phyloP scores from a whole-genome alignment of 2,329 filamentous ascomycete species.

The Incumbomyces delicatus region DNA sequence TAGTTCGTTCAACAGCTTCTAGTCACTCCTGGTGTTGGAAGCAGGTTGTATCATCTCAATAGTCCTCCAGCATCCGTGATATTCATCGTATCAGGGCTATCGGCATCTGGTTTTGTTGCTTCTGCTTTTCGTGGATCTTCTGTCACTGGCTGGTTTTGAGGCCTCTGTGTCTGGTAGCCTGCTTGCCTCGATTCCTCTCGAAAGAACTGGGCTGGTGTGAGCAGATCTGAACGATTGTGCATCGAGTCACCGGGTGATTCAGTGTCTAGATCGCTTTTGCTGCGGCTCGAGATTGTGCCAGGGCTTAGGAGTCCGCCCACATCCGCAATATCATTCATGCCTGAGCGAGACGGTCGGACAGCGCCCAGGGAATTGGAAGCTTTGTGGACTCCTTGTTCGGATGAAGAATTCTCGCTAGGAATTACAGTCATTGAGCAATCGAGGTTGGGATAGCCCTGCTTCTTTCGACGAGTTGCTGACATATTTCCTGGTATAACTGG shows the following conservation, averaged over 20 bases:
- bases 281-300: slow-evolving; percentile 1
- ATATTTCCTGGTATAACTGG: slow-evolving; percentile 2
- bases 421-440: slow-evolving; percentile 57
- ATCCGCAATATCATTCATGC: slow-evolving; percentile 20
- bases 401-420: slow-evolving; percentile 22
- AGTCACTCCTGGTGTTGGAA: too few species aligned
- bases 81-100: slow-evolving; percentile 32
- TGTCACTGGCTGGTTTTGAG: neutral
- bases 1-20: slow-evolving; percentile 2
- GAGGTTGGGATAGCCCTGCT: slow-evolving; percentile 75
- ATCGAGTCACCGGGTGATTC: too few species aligned
- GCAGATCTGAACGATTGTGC: too few species aligned
- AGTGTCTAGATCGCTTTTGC: slow-evolving; percentile 1
- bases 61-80: slow-evolving; percentile 22
- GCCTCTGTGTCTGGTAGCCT: too few species aligned
- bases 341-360: slow-evolving; percentile 9
- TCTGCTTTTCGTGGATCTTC: slow-evolving; percentile 38
- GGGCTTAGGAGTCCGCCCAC: slow-evolving; percentile 19
- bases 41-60: slow-evolving; percentile 17
- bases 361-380: slow-evolving; percentile 1
- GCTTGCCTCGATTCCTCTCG: too few species aligned
- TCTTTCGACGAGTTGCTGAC: slow-evolving; percentile 20
- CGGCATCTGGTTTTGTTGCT: slow-evolving; percentile 27
- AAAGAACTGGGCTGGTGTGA: too few species aligned
- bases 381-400: slow-evolving; percentile 10